phyloP scores from a whole-genome alignment of 2,329 filamentous ascomycete genomes.

The Xylaria sp. region DNA sequence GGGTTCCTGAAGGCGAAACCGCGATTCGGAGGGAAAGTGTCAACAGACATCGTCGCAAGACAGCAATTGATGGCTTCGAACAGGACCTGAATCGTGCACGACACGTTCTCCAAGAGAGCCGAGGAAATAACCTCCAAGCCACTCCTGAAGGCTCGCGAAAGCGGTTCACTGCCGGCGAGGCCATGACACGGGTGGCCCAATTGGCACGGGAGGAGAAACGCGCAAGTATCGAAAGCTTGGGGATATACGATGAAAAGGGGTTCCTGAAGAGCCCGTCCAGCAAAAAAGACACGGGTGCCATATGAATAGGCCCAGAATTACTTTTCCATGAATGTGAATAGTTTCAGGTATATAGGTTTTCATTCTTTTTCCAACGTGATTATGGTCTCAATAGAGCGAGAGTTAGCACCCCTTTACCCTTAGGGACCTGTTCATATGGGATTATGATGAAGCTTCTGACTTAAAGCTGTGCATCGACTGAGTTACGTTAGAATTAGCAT shows the following conservation, averaged over 20 bases:
- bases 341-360: not conserved
- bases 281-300: not conserved
- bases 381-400: conserved; percentile 7
- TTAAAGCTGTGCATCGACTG: not conserved
- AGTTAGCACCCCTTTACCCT: not conserved
- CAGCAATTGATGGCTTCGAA: conserved; percentile 21
- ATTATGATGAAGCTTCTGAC: not conserved
- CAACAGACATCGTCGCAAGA: conserved; percentile 17
- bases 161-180: not conserved
- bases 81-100: conserved; percentile 16
- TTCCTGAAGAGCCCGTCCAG: conserved; percentile 23
- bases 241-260: conserved; percentile 27
- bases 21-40: conserved; percentile 2
- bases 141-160: conserved; percentile 1
- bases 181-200: conserved; percentile 17
- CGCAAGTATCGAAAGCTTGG: conserved; percentile 19
- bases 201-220: conserved; percentile 16
- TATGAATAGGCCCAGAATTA: conserved; percentile 1
- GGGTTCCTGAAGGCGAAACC: not conserved
- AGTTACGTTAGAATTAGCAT: conserved; percentile 12
- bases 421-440: not conserved
- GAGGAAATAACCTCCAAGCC: conserved; percentile 12
- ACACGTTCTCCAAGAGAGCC: conserved; percentile 11
- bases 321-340: conserved; percentile 14
- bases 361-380: conserved; percentile 9